phyloP scores from a whole-genome alignment of 352 stramenopile genomes.

The Pythium monospermum region DNA sequence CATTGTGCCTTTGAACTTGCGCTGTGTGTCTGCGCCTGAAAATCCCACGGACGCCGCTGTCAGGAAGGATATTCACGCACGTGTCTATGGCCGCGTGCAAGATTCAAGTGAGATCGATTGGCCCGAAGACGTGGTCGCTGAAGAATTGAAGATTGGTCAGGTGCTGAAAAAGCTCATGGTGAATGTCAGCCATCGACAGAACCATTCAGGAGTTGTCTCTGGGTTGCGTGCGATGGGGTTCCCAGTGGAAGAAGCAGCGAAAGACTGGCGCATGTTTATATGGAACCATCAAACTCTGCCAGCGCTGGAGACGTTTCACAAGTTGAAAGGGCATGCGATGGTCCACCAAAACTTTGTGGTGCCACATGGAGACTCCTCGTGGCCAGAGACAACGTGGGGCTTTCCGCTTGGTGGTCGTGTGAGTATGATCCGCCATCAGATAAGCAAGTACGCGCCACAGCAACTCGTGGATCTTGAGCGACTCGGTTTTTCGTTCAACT shows the following conservation, averaged over 20 bases:
- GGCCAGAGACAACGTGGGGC: too few relatives aligned
- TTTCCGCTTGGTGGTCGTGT: too few relatives aligned
- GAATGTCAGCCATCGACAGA: not conserved
- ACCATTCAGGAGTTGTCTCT: not conserved
- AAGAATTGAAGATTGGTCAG: too few relatives aligned
- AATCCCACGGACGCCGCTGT: not conserved
- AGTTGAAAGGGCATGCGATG: not conserved
- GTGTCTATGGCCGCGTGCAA: too few relatives aligned
- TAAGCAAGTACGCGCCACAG: too few relatives aligned
- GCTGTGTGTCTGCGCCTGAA: not conserved
- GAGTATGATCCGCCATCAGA: too few relatives aligned
- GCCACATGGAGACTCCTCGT: not conserved
- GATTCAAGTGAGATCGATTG: too few relatives aligned
- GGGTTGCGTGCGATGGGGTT: constrained; percentile 9
- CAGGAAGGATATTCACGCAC: too few relatives aligned
- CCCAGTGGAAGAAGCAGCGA: constrained; percentile 8
- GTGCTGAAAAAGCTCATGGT: too few relatives aligned
- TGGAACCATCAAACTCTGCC: not conserved
- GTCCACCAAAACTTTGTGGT: not conserved
- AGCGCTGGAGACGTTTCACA: not conserved
- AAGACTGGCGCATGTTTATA: too few relatives aligned
- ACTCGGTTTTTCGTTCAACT: too few relatives aligned
- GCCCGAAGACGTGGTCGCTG: not conserved
- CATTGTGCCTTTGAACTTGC: constrained; percentile 7
- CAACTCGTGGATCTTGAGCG: too few relatives aligned